Evolutionary conservation across 2,329 filamentous ascomycete genomes (phyloP).

Genomic region (Cytospora piceae): DNA sequence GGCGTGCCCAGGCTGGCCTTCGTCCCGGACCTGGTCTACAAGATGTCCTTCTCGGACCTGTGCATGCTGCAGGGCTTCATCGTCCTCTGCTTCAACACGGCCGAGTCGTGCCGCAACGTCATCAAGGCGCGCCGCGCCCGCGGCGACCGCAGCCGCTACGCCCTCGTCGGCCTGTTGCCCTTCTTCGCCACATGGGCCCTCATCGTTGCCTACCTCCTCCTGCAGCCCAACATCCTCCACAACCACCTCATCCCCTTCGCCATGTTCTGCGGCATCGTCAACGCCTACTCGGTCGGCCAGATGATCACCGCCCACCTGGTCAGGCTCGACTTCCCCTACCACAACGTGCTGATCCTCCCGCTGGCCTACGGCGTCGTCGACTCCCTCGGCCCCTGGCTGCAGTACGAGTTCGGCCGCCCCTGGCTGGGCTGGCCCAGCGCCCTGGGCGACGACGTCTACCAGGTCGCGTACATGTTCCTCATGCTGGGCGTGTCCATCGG

Average conservation of each 20-base stretch:
- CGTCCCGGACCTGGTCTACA: slow-evolving; percentile 73
- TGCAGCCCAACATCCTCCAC: slow-evolving; percentile 83
- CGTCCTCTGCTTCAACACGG: slow-evolving; percentile 83
- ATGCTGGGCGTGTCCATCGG: slow-evolving; percentile 84
- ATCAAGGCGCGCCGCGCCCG: slow-evolving; percentile 77
- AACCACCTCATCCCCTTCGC: slow-evolving; percentile 87
- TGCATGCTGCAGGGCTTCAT: slow-evolving; percentile 85
- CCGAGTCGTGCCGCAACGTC: slow-evolving; percentile 80
- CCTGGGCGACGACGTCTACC: slow-evolving; percentile 77
- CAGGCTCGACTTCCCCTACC: slow-evolving; percentile 85
- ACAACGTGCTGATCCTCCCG: slow-evolving; percentile 81
- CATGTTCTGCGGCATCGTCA: slow-evolving; percentile 85
- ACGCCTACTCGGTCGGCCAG: slow-evolving; percentile 92
- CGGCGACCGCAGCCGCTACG: slow-evolving; percentile 71
- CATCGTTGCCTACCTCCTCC: slow-evolving; percentile 76
- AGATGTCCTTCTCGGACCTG: slow-evolving; percentile 87
- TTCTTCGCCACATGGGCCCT: slow-evolving; percentile 79
- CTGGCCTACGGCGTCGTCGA: slow-evolving; percentile 80
- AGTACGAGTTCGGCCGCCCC: slow-evolving; percentile 55
- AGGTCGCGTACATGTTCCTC: slow-evolving; percentile 88
- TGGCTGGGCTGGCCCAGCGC: slow-evolving; percentile 78
- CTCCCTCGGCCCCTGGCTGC: slow-evolving; percentile 71
- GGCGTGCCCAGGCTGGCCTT: slow-evolving; percentile 66
- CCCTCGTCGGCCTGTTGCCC: slow-evolving; percentile 81
- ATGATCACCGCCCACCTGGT: slow-evolving; percentile 96